A percentile compares a stretch with the other conserved stretches of the same genome.
Conservation (phyloP, 192 early-diverging fungal genomes). For the Spizellomyces punctatus region DNA sequence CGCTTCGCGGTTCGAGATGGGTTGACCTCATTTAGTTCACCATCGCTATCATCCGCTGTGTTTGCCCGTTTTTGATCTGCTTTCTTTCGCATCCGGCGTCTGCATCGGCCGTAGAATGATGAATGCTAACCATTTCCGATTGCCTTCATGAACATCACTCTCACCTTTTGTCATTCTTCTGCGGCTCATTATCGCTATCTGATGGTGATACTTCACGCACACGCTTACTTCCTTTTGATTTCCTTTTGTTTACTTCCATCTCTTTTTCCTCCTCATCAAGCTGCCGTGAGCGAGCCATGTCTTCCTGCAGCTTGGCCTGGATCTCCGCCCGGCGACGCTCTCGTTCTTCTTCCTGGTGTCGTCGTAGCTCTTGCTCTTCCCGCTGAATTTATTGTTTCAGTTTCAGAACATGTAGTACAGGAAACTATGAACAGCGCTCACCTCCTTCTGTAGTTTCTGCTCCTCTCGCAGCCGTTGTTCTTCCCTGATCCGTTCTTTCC, state of each 20-base stretch:
- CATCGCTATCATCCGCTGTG: not conserved
- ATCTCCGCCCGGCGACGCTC: slow-evolving; percentile 34
- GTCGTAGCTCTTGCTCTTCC: slow-evolving; percentile 27
- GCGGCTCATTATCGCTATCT: slow-evolving; percentile 1
- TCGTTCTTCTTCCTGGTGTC: slow-evolving; percentile 33
- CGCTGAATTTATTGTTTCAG: slow-evolving; percentile 14
- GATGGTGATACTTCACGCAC: slow-evolving; percentile 10
- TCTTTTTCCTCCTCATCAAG: slow-evolving; percentile 24
- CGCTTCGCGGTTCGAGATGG: not conserved
- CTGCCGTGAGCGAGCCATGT: slow-evolving; percentile 13
- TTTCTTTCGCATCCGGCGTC: slow-evolving; percentile 9
- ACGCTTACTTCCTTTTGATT: slow-evolving; percentile 29
- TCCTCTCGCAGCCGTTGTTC: slow-evolving; percentile 31
- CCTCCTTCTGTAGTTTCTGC: slow-evolving; percentile 32
- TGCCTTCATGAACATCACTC: no score
- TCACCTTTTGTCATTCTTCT: no score
- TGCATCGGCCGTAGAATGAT: not conserved
- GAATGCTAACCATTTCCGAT: no score
- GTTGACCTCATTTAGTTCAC: not conserved
- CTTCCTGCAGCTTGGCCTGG: slow-evolving; percentile 32
- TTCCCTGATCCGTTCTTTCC: slow-evolving; percentile 37
- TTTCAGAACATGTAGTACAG: not conserved
- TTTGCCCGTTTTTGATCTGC: no score
- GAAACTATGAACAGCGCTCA: not conserved
- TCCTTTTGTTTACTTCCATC: slow-evolving; percentile 25